Conservation (phyloP, 768 basidiomycete genomes). For the Tricholoma saponaceum region DNA sequence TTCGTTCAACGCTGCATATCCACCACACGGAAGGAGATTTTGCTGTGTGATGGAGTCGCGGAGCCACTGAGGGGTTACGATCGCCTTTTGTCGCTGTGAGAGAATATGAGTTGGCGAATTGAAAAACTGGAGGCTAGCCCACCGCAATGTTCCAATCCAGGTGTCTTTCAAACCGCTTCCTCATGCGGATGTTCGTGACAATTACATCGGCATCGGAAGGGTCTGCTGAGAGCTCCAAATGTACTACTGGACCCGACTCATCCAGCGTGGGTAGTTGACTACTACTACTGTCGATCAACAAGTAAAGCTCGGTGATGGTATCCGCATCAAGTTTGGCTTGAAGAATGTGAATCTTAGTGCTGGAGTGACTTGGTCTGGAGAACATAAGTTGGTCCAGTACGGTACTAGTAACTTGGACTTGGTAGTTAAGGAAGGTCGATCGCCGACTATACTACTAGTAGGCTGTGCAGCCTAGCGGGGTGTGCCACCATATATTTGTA, state of each 20-base stretch:
- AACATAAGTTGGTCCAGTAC: no score
- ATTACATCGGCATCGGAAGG: slow-evolving; percentile 56
- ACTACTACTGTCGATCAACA: slow-evolving; percentile 20
- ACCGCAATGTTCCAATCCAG: slow-evolving; percentile 63
- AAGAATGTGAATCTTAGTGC: slow-evolving; percentile 29
- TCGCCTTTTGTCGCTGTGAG: slow-evolving; percentile 55
- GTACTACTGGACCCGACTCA: slow-evolving; percentile 1
- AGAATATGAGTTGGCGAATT: slow-evolving; percentile 1
- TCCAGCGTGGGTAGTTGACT: background rate
- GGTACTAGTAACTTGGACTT: no score
- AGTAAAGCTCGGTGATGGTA: slow-evolving; percentile 31
- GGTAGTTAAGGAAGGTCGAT: no score
- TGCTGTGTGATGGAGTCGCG: slow-evolving; percentile 47
- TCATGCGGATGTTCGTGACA: slow-evolving; percentile 63
- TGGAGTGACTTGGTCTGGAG: background rate
- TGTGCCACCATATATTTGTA: no score
- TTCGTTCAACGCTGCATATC: slow-evolving; percentile 54
- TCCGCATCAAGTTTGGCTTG: slow-evolving; percentile 33
- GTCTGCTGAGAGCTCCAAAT: slow-evolving; percentile 33
- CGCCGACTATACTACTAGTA: no score
- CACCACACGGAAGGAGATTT: slow-evolving; percentile 42
- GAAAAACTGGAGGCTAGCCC: slow-evolving; percentile 19
- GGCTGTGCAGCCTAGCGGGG: no score
- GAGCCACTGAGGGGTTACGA: slow-evolving; percentile 74
- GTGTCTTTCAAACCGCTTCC: slow-evolving; percentile 66